Conservation (phyloP, 2,329 filamentous ascomycete genomes). For the Periconia sp. region DNA sequence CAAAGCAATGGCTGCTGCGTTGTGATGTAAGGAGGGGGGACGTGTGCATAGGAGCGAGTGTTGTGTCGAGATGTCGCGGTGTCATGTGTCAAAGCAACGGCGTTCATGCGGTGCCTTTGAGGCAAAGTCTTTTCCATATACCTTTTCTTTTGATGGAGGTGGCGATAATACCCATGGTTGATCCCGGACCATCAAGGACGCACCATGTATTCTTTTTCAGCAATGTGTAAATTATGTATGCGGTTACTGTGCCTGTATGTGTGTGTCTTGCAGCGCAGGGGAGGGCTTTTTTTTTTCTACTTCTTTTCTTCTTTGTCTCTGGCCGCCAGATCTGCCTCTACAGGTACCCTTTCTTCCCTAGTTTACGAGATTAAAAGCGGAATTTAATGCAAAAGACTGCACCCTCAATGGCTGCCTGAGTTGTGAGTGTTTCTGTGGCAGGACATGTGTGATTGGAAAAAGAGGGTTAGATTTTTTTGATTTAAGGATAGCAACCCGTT, state of each 20-base stretch:
- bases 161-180: slow-evolving; percentile 44
- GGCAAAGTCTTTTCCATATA: slow-evolving; percentile 41
- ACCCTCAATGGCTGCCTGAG: too few species aligned
- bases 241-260: slow-evolving; percentile 27
- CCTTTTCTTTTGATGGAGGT: slow-evolving; percentile 28
- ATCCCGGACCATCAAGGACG: slow-evolving; percentile 34
- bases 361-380: slow-evolving; percentile 25
- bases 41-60: background rate
- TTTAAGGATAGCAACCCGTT: too few species aligned
- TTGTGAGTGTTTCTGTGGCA: too few species aligned
- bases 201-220: slow-evolving; percentile 40
- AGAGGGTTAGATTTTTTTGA: too few species aligned
- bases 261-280: slow-evolving; percentile 28
- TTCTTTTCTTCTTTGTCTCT: slow-evolving; percentile 1
- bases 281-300: slow-evolving; percentile 18
- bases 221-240: slow-evolving; percentile 45
- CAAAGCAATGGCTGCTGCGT: slow-evolving; percentile 90
- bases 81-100: slow-evolving; percentile 39
- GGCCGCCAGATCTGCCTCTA: slow-evolving; percentile 27
- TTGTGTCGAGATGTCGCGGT: slow-evolving; percentile 19
- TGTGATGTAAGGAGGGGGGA: slow-evolving; percentile 71
- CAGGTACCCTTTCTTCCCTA: slow-evolving; percentile 20
- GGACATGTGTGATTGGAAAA: too few species aligned
- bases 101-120: slow-evolving; percentile 43
- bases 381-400: slow-evolving; percentile 10